A percentile compares a stretch with the other conserved stretches of the same genome.
Conservation (phyloP, 805 yeast genomes). For the Monosporozyma unispora region DNA sequence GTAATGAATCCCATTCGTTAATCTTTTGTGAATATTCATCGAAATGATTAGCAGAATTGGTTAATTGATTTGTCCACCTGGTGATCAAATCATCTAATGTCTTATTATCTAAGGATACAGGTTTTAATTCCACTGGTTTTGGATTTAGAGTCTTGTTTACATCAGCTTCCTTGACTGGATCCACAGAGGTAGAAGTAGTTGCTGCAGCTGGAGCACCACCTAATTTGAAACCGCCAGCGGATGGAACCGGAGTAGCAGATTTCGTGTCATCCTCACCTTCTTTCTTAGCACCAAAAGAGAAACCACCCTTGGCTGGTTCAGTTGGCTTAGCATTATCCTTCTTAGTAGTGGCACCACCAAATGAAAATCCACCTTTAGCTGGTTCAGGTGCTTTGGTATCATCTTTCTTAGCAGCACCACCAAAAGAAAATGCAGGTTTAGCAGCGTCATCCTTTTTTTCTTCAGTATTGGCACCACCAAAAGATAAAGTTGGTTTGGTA, state of each 20-base stretch:
- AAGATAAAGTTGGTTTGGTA: not conserved
- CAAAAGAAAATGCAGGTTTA: not conserved
- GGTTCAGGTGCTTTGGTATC: not conserved
- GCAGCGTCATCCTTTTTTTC: slow-evolving; percentile 1
- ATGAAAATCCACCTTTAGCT: not conserved
- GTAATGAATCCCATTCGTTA: slow-evolving; percentile 74
- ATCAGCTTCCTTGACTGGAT: not conserved
- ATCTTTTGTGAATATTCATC: slow-evolving; percentile 65
- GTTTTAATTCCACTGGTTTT: slow-evolving; percentile 54
- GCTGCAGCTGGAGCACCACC: not conserved
- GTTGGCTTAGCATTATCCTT: not conserved
- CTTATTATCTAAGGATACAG: slow-evolving; percentile 76
- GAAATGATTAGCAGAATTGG: slow-evolving; percentile 65
- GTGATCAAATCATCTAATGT: slow-evolving; percentile 87
- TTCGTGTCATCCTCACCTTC: not conserved
- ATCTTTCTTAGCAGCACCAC: not conserved
- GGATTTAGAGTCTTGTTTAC: slow-evolving; percentile 16
- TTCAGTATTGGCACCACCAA: slow-evolving; percentile 5
- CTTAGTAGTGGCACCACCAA: slow-evolving; percentile 2
- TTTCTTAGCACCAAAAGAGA: slow-evolving; percentile 9
- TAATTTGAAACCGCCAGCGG: not conserved
- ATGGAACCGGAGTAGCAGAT: not conserved
- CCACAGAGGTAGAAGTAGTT: not conserved
- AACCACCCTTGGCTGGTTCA: slow-evolving; percentile 10
- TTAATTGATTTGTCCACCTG: slow-evolving; percentile 84